Evolutionary conservation across 768 basidiomycete species (phyloP).

Genomic region (Phlebiopsis gigantea): DNA sequence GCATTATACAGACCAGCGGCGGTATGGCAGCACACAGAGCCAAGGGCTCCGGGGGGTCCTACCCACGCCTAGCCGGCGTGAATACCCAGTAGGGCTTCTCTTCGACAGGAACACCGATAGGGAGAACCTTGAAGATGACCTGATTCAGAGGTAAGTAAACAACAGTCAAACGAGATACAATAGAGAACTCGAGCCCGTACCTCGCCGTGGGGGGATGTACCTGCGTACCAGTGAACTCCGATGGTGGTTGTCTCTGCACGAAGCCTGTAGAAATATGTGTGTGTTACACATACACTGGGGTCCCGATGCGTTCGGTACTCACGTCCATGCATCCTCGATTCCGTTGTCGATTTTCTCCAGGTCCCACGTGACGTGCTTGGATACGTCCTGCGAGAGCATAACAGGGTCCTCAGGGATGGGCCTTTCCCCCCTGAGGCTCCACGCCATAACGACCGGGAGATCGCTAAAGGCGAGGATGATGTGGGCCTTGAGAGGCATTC

Average conservation of each 20-base stretch:
- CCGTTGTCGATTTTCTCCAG: not conserved
- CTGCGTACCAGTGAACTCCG: not conserved
- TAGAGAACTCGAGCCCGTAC: too few relatives aligned
- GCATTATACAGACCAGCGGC: too few relatives aligned
- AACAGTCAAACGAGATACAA: too few relatives aligned
- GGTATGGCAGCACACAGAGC: too few relatives aligned
- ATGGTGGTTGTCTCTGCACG: not conserved
- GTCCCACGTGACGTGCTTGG: not conserved
- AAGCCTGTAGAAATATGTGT: too few relatives aligned
- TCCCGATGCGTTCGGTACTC: too few relatives aligned
- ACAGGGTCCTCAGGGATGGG: not conserved
- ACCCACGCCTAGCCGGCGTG: too few relatives aligned
- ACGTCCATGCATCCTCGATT: not conserved
- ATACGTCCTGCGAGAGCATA: not conserved
- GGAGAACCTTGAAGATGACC: not conserved
- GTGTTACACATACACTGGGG: too few relatives aligned
- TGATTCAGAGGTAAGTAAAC: not conserved
- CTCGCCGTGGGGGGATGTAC: not conserved
- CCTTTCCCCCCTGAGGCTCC: not conserved
- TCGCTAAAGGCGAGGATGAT: too few relatives aligned
- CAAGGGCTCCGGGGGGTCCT: too few relatives aligned
- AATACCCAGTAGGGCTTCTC: not conserved
- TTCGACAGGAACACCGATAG: not conserved
- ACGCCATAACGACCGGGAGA: too few relatives aligned
- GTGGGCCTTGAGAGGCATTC: too few relatives aligned